Conservation (phyloP, 2,329 filamentous ascomycete genomes). For the Metarhizium humberi region DNA sequence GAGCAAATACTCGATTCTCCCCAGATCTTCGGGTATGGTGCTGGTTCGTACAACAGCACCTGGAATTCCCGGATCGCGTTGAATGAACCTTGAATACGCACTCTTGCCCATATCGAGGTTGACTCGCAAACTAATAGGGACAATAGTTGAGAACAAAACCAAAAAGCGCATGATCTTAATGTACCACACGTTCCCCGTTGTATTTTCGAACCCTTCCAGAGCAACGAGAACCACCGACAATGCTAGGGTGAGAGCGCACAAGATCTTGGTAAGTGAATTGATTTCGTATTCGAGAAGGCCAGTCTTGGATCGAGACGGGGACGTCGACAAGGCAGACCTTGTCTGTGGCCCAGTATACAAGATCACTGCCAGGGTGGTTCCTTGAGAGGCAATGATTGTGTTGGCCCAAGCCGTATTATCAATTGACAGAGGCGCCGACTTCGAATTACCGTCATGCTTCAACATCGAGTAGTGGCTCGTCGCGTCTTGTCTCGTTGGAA, state of each 20-base stretch:
- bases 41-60: slow-evolving; percentile 91
- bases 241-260: slow-evolving; percentile 79
- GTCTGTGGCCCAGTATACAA: slow-evolving; percentile 94
- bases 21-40: slow-evolving; percentile 93
- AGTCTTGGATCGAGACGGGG: slow-evolving; percentile 84
- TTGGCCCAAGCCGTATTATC: slow-evolving; percentile 99
- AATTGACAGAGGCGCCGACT: slow-evolving; percentile 71
- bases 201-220: slow-evolving; percentile 67
- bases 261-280: slow-evolving; percentile 91
- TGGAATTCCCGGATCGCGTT: slow-evolving; percentile 79
- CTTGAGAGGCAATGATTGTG: slow-evolving; percentile 90
- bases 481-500: slow-evolving; percentile 42
- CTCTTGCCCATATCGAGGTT: slow-evolving; percentile 97
- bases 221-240: slow-evolving; percentile 84
- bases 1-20: slow-evolving; percentile 88
- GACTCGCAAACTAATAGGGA: slow-evolving; percentile 91
- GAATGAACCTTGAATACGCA: slow-evolving; percentile 92
- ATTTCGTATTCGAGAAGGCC: slow-evolving; percentile 93
- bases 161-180: slow-evolving; percentile 97
- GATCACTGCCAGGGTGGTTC: slow-evolving; percentile 77
- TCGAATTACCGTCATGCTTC: slow-evolving; percentile 26
- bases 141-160: slow-evolving; percentile 97
- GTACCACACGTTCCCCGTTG: slow-evolving; percentile 70
- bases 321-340: slow-evolving; percentile 85
- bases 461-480: slow-evolving; percentile 31